Evolutionary conservation across 2,329 filamentous ascomycete genomes (phyloP).

Genomic region (Phialocephala subalpina): DNA sequence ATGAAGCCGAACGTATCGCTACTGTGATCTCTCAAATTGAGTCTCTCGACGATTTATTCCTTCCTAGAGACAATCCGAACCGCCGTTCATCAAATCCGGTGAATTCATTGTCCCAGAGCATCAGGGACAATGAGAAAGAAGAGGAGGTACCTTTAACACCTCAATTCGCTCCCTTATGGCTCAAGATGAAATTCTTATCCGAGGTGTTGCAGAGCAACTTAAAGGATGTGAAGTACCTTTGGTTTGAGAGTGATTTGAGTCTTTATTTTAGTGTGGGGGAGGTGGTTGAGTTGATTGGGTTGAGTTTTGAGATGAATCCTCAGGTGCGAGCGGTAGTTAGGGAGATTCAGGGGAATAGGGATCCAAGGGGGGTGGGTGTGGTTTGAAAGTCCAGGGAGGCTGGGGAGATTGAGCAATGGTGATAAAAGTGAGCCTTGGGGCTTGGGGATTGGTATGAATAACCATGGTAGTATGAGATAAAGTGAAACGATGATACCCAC

Average conservation of each 20-base stretch:
- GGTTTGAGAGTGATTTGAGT: conserved; percentile 72
- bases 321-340: conserved; percentile 62
- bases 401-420: too few relatives aligned
- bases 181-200: conserved; percentile 69
- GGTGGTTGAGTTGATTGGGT: conserved; percentile 67
- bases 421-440: too few relatives aligned
- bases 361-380: conserved; percentile 21
- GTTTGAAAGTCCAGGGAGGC: too few relatives aligned
- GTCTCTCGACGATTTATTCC: conserved; percentile 66
- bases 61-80: conserved; percentile 48
- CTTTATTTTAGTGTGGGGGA: conserved; percentile 68
- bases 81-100: background rate
- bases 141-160: conserved; percentile 58
- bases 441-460: too few relatives aligned
- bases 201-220: conserved; percentile 73
- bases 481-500: too few relatives aligned
- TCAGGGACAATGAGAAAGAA: background rate
- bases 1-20: conserved; percentile 69
- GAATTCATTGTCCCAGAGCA: background rate
- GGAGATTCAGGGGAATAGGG: conserved; percentile 61
- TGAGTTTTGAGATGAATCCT: conserved; percentile 71
- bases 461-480: too few relatives aligned
- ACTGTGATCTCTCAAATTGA: conserved; percentile 64
- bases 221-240: conserved; percentile 68
- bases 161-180: conserved; percentile 68